Conservation (phyloP, 2,329 filamentous ascomycete genomes). For the Calonectria naviculata region DNA sequence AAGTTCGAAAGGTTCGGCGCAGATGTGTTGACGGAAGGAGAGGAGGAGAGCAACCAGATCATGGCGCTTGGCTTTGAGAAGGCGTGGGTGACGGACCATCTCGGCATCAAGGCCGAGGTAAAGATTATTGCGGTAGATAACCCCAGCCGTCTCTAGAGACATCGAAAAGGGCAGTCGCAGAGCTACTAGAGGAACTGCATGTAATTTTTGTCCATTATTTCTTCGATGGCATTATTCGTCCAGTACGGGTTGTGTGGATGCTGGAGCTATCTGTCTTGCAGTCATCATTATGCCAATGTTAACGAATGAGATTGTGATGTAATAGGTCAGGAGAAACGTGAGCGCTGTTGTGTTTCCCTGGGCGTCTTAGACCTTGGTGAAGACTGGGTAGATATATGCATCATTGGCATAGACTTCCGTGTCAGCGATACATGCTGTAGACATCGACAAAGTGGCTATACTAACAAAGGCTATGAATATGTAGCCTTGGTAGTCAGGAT, state of each 20-base stretch:
- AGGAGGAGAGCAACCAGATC: constrained; percentile 44
- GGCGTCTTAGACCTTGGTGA: too few species aligned
- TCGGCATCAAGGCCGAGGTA: constrained; percentile 42
- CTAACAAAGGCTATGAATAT: too few species aligned
- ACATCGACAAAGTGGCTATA: too few species aligned
- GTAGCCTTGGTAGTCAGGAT: too few species aligned
- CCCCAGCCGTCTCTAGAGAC: constrained; percentile 13
- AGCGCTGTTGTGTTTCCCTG: too few species aligned
- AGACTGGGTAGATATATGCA: too few species aligned
- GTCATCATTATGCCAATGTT: too few species aligned
- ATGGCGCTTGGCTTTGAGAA: constrained; percentile 47
- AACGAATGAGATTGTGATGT: too few species aligned
- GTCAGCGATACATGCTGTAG: too few species aligned
- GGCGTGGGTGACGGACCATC: constrained; percentile 63
- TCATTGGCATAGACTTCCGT: too few species aligned
- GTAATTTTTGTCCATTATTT: not conserved
- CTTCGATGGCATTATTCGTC: not conserved
- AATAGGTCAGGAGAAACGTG: too few species aligned
- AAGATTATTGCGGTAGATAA: constrained; percentile 12
- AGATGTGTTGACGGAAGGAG: constrained; percentile 49
- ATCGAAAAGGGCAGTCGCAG: not conserved
- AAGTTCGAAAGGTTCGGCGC: constrained; percentile 59
- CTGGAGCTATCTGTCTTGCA: too few species aligned
- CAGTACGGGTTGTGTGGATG: not conserved
- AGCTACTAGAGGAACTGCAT: not conserved